Base-by-base conservation (phyloP, 106 monocot species). In the Vanilla planifolia region DNA sequence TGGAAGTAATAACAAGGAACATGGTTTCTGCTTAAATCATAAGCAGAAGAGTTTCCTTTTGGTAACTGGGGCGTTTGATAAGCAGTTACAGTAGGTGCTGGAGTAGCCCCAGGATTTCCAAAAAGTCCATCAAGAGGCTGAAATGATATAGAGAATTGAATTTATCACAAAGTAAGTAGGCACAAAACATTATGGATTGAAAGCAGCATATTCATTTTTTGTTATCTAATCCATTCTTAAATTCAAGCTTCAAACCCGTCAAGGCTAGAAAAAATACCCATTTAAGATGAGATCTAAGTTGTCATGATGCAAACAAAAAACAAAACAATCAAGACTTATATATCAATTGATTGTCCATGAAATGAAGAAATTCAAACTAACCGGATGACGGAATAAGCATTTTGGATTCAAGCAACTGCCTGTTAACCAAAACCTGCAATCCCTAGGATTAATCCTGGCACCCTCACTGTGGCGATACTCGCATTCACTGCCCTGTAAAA, bases 371-470 rank as follows among this genome's bases (percentile, higher is more conserved):
- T 16, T 27, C 41, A 45, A 27, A 60, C 83, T 79, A 20, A 88
- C 93, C 43, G 93, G 93, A 75, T 93, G 93, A 24, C 88, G 73
- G 59, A 88, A 92, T 37, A 63, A 64, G 39, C 92, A 92, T 51
- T 88, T 88, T 9, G 77, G 88, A 69, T 92, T 92, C 73, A 84
- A 50, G 71, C 92, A 92, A 67, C 65, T 74, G 20, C 92, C 71
- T 66, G 81, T 79, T 30, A 88, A 63, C 92, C 88, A 92, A 35
- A 68, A 92, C 61, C 62, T 81, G 71, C 92, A 92, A 50, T 92
- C 92, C 25, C 78, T 78, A 8, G 84, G 92, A 51, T 88, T 92
- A 25, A 84, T 21, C 65, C 92, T 84, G 40, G 88, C 88, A 65
- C 60, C 73, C 37, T 92, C 92, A 63, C 84, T 79, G 35, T 92